Conservation (phyloP, 106 monocot genomes). For the Posidonia australis region DNA sequence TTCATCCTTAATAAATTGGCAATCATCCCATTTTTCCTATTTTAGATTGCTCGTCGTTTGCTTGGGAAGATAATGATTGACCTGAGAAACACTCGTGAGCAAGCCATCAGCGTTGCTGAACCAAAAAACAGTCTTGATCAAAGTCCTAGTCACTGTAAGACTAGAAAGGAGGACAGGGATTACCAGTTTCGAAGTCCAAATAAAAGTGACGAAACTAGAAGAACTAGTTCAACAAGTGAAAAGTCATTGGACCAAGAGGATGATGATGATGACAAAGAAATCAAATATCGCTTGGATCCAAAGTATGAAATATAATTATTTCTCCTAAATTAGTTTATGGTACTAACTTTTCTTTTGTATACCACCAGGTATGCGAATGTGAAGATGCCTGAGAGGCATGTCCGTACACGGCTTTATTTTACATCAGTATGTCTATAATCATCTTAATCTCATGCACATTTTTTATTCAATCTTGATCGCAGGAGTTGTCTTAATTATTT, state of each 20-base stretch:
- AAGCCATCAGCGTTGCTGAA: conserved; percentile 85
- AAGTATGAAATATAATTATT: conserved; percentile 29
- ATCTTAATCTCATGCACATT: background rate
- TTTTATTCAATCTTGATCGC: too few relatives aligned
- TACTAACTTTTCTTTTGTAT: background rate
- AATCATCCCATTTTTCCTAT: background rate
- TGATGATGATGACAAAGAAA: conserved; percentile 90
- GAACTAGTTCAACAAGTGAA: conserved; percentile 55
- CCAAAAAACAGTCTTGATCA: conserved; percentile 42
- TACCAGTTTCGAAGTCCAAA: conserved; percentile 23
- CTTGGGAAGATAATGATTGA: conserved; percentile 94
- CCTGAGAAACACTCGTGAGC: conserved; percentile 84
- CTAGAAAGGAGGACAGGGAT: conserved; percentile 46
- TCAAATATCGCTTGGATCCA: conserved; percentile 94
- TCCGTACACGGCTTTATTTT: conserved; percentile 96
- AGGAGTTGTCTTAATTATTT: too few relatives aligned
- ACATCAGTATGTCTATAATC: conserved; percentile 59
- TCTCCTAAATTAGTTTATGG: background rate
- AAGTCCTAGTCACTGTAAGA: conserved; percentile 11
- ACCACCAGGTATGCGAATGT: conserved; percentile 93
- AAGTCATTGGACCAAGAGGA: conserved; percentile 82
- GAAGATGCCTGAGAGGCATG: conserved; percentile 87
- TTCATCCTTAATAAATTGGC: background rate
- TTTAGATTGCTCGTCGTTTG: conserved; percentile 83
- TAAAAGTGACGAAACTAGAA: conserved; percentile 57